A percentile compares a stretch with the other conserved stretches of the same genome.
phyloP scores from a whole-genome alignment of 2,329 filamentous ascomycete species.

The Boeremia lycopersici region DNA sequence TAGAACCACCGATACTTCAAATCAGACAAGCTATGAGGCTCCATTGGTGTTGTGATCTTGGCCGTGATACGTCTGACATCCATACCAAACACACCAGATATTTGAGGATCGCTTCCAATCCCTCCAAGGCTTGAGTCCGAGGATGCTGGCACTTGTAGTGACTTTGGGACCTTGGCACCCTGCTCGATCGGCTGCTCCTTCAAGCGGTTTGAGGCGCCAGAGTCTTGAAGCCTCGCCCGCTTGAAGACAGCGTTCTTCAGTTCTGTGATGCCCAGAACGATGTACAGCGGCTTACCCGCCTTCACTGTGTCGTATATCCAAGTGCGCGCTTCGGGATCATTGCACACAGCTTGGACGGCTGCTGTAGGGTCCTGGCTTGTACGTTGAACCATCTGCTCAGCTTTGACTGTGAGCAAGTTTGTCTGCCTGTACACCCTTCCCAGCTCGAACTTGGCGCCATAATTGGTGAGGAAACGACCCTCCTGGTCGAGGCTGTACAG shows the following conservation, averaged over 20 bases:
- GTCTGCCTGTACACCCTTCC: slow-evolving; percentile 46
- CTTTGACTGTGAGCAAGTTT: slow-evolving; percentile 43
- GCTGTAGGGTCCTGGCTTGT: slow-evolving; percentile 33
- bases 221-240: slow-evolving; percentile 44
- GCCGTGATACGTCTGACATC: slow-evolving; percentile 40
- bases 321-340: slow-evolving; percentile 39
- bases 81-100: slow-evolving; percentile 48
- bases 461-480: slow-evolving; percentile 47
- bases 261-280: slow-evolving; percentile 46
- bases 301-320: slow-evolving; percentile 41
- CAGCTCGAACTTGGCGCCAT: slow-evolving; percentile 48
- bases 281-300: slow-evolving; percentile 40
- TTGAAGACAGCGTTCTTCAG: slow-evolving; percentile 47
- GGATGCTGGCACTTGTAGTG: slow-evolving; percentile 27
- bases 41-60: slow-evolving; percentile 40
- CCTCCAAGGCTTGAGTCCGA: slow-evolving; percentile 36
- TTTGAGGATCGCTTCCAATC: slow-evolving; percentile 35
- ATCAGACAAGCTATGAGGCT: slow-evolving; percentile 42
- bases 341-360: slow-evolving; percentile 42
- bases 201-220: slow-evolving; percentile 43
- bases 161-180: slow-evolving; percentile 40
- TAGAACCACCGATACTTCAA: slow-evolving; percentile 46
- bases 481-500: slow-evolving; percentile 46
- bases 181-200: slow-evolving; percentile 41
- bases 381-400: slow-evolving; percentile 48